phyloP scores from a whole-genome alignment of 345 rosid genomes.

The Orychophragmus violaceus region DNA sequence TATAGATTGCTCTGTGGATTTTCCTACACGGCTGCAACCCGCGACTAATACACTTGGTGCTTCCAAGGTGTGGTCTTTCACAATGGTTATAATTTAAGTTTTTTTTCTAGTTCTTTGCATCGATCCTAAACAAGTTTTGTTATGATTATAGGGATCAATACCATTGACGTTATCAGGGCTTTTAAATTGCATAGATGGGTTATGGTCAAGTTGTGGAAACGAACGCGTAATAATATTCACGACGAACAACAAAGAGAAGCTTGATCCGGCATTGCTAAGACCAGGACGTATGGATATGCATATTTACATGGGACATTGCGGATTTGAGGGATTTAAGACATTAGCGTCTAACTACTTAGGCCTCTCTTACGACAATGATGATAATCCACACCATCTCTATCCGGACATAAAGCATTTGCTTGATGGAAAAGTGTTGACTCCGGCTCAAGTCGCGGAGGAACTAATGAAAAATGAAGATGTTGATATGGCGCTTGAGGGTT shows the following conservation, averaged over 20 bases:
- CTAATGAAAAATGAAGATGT: background rate
- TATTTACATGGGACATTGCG: constrained; percentile 53
- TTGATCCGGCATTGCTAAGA: constrained; percentile 53
- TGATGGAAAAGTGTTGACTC: background rate
- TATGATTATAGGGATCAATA: constrained; percentile 10
- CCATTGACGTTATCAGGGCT: constrained; percentile 33
- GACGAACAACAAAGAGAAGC: constrained; percentile 48
- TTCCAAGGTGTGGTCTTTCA: background rate
- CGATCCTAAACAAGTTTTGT: too few relatives aligned
- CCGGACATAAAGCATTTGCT: constrained; percentile 1
- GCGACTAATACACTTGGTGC: background rate
- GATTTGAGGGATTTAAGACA: constrained; percentile 33
- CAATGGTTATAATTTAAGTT: background rate
- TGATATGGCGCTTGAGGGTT: background rate
- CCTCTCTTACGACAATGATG: background rate
- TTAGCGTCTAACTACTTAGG: constrained; percentile 40
- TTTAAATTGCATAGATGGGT: constrained; percentile 53
- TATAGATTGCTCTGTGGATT: constrained; percentile 39
- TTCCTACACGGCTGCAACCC: background rate
- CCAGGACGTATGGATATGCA: constrained; percentile 62
- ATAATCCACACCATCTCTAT: background rate
- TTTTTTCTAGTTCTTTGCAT: background rate
- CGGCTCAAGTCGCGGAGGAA: background rate
- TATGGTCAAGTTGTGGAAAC: constrained; percentile 42
- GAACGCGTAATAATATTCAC: constrained; percentile 62